These are phyloP conservation scores for Zizania latifolia DNA, from an alignment of 176 grass and related monocot species.

Conservation along the genomic window DNA sequence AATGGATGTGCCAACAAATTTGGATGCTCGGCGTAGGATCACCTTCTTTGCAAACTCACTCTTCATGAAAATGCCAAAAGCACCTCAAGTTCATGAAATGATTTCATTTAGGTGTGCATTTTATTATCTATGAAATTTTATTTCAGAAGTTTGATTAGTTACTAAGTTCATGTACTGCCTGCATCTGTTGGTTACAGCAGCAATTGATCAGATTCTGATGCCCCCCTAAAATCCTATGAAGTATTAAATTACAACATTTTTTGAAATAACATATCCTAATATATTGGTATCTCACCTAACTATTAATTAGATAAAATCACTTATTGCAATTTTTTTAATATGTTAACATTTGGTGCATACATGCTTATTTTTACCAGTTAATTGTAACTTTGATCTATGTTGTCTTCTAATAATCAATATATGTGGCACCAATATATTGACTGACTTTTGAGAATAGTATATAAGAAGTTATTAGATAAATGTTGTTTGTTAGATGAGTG, in stretches of 20 bases:
- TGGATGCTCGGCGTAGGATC: conserved; percentile 78
- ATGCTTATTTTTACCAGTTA: conserved; percentile 8
- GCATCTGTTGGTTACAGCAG: not conserved
- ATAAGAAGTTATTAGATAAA: conserved; percentile 1
- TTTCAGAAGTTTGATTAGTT: not conserved
- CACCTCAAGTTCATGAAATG: conserved; percentile 63
- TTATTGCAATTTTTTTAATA: not conserved
- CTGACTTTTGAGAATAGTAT: not conserved
- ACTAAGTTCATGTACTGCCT: not conserved
- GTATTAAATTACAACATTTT: not conserved
- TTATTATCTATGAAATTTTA: conserved; percentile 10
- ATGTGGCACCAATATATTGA: not conserved
- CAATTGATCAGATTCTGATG: conserved; percentile 8
- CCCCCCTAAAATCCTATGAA: not conserved
- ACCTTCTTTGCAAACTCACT: conserved; percentile 78
- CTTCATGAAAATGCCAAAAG: conserved; percentile 66
- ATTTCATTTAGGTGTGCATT: conserved; percentile 65
- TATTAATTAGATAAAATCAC: not conserved
- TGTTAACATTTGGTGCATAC: not conserved
- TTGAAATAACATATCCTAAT: not conserved
- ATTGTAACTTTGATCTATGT: not conserved
- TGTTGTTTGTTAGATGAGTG: too few relatives aligned
- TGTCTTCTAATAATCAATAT: not conserved
- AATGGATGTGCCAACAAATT: conserved; percentile 62
- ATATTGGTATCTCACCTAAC: not conserved